Percentiles rank a stretch among this genome's conserved stretches.
Evolutionary conservation across 2,329 filamentous ascomycete species (phyloP).

Genomic region (Pseudopithomyces maydicus): DNA sequence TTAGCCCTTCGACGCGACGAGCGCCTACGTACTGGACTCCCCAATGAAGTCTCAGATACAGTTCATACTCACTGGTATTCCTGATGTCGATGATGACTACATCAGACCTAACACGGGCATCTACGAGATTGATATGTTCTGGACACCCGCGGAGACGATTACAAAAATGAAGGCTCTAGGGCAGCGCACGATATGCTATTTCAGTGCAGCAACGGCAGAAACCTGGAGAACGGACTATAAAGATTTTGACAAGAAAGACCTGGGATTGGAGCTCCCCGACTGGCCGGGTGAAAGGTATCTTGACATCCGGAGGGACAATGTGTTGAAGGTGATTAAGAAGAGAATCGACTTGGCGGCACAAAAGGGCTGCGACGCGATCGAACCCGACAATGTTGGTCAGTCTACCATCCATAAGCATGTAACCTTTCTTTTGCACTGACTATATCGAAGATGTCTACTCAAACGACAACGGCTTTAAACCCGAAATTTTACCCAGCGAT

Average conservation of each 20-base stretch:
- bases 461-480: constrained; percentile 26
- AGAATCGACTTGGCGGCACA: constrained; percentile 27
- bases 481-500: constrained; percentile 21
- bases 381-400: constrained; percentile 41
- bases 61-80: constrained; percentile 27
- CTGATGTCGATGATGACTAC: constrained; percentile 23
- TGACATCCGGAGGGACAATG: constrained; percentile 25
- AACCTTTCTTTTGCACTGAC: background rate
- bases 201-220: constrained; percentile 29
- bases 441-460: constrained; percentile 23
- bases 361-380: constrained; percentile 46
- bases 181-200: constrained; percentile 30
- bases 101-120: constrained; percentile 23
- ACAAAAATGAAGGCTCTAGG: constrained; percentile 19
- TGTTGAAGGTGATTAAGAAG: constrained; percentile 29
- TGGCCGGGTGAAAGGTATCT: constrained; percentile 32
- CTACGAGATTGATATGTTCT: constrained; percentile 30
- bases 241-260: constrained; percentile 19
- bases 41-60: constrained; percentile 29
- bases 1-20: constrained; percentile 7
- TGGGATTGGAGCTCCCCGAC: constrained; percentile 24
- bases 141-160: constrained; percentile 23
- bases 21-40: constrained; percentile 21
- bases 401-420: constrained; percentile 3
- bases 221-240: constrained; percentile 29